These are phyloP conservation scores for Apiospora malaysiana DNA, from an alignment of 2,329 filamentous ascomycete genomes.

Conservation along the genomic window DNA sequence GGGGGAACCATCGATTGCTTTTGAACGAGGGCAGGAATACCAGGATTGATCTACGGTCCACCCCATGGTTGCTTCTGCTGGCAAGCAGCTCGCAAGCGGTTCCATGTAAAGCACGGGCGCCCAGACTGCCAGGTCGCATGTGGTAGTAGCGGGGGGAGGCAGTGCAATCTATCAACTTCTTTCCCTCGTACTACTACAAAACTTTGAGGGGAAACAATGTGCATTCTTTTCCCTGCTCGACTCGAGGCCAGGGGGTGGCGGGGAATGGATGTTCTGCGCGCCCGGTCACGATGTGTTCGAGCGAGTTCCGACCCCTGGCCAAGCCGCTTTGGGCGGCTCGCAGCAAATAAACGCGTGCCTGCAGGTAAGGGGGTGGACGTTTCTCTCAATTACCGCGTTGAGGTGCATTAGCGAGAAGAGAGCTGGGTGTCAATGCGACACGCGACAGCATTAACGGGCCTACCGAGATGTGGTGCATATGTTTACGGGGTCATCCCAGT, in stretches of 20 bases:
- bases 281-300: not conserved
- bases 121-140: not conserved
- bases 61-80: not conserved
- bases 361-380: not conserved
- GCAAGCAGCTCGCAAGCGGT: not conserved
- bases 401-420: not conserved
- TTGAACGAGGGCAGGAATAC: not conserved
- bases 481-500: no score
- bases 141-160: not conserved
- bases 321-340: not conserved
- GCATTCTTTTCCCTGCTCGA: not conserved
- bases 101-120: not conserved
- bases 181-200: not conserved
- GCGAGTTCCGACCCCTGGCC: not conserved
- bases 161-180: not conserved
- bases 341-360: constrained; percentile 5
- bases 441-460: not conserved
- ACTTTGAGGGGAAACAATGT: not conserved
- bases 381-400: not conserved
- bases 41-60: not conserved
- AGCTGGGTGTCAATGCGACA: not conserved
- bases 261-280: not conserved
- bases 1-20: not conserved
- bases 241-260: not conserved
- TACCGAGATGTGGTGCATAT: not conserved